Evolutionary conservation across 1,139 yeast genomes (phyloP), one percentile per base, ranked within the genome.

Genomic region (Geotrichum phurueaensis): DNA sequence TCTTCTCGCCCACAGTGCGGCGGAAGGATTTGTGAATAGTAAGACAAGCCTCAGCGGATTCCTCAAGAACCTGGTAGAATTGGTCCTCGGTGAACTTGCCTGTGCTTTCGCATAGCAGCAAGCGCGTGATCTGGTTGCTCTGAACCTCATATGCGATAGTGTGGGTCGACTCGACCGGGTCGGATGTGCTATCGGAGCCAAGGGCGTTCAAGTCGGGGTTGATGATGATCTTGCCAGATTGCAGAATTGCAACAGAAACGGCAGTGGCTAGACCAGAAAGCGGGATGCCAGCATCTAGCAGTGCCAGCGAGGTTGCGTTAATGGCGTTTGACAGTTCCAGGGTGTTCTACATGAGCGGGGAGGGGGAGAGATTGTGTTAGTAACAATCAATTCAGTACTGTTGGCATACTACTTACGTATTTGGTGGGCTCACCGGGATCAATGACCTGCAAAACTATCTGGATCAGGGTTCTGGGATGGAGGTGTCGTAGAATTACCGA

Each of bases 401-500:
- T 10, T 4, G 23, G 20, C 15, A 43, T 29, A 51, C 27, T 15
- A 59, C 63, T 27, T 47, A 61, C 63, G 39, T 58, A 65, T n/a
- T 69, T 63, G 9, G 68, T 74, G 43, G 76, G 74, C 61, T 81
- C 84, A 60, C 87, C 88, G 29, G 84, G 73, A 60, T 86, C 84
- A 57, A 90, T 74, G 57, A 91, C 79, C 73, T 94, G 99, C n/a
- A 89, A 84, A 31, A 89, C 94, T 2, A 94, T 79, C 70, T 91
- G 97, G 48, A 94, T 84, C 57, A 91, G 78, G 66, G 90, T 91
- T 62, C 97, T 80, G 0, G 99, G 97, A 70, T 88, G 86, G 64
- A 83, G 76, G 63, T 81, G 80, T n/a, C 89, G 79, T 31, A 86
- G 77, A 1, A 94, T 81, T 7, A 84, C 78, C 6, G 86, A 79